Base-by-base conservation (phyloP, 495 filamentous ascomycete species). In the Trichoderma reesei region DNA sequence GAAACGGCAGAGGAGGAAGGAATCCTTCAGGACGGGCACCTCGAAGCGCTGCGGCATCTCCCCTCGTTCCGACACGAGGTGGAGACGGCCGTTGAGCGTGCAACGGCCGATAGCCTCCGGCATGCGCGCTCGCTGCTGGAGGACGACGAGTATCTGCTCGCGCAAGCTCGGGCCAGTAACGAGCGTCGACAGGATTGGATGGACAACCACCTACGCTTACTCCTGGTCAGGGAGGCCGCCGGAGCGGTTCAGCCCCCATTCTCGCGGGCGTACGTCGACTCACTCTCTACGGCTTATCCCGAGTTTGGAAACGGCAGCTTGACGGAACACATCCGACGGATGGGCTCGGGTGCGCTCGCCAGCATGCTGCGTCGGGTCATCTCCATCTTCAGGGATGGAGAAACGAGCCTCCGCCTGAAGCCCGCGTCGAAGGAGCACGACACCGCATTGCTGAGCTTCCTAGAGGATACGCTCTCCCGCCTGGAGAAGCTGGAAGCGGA, bases 41-140 rank as follows among this genome's bases (percentile, higher is more conserved):
- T 87, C 54, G 86, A 96, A 69, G 88, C 89, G 20, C 76, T 92
- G 34, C 83, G 92, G 66, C 91, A 85, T 61, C 74, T 96, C 2
- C 83, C 85, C 3, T 98, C 94, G 31, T 97, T 97, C 72, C 81
- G 84, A 69, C 79, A 76, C 46, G 66, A 73, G 41, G 70, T 81
- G 9, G 80, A 83, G 65, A 59, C 59, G 0, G 64, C 72, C 5
- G 64, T 82, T n/a, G 74, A 72, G 38, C 74, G 65, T 39, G 59
- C 59, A 61, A 41, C 36, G 3, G 36, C 14, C 1, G 69, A 69
- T 9, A 68, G 76, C 64, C 63, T 70, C 37, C 63, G 56, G 36
- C 69, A 74, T 41, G 78, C 78, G 6, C 74, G 71, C 46, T 67
- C 65, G 7, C 67, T 80, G 38, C 67, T 80, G 18, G 69, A 79